Percentiles rank a stretch among this genome's conserved stretches.
Evolutionary conservation across 345 rosid species (phyloP).

Genomic region (Psidium guajava): DNA sequence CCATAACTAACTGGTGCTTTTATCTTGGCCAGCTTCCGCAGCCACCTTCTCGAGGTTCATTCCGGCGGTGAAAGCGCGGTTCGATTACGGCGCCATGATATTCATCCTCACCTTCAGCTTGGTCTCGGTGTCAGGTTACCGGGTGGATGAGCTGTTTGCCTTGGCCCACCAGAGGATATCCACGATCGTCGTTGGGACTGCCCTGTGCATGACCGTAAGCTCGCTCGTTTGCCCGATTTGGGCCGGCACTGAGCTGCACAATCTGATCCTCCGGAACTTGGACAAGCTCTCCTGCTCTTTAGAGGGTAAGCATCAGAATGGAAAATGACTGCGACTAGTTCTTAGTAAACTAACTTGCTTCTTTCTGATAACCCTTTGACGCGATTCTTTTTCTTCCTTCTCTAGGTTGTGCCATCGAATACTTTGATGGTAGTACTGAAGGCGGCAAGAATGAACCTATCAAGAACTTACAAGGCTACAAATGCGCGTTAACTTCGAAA

Average conservation of each 20-base stretch:
- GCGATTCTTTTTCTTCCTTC: not conserved
- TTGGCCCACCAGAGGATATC: slow-evolving; percentile 50
- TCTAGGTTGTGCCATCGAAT: slow-evolving; percentile 33
- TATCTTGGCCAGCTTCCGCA: slow-evolving; percentile 39
- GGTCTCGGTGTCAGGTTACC: slow-evolving; percentile 55
- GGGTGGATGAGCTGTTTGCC: slow-evolving; percentile 40
- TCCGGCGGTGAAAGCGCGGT: slow-evolving; percentile 54
- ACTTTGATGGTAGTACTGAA: slow-evolving; percentile 18
- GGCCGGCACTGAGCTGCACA: slow-evolving; percentile 77
- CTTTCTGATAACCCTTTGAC: not conserved
- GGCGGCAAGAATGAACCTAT: slow-evolving; percentile 18
- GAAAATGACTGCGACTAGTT: not conserved
- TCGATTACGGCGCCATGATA: slow-evolving; percentile 67
- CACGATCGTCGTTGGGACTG: slow-evolving; percentile 45
- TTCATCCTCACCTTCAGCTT: slow-evolving; percentile 76
- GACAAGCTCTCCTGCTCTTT: slow-evolving; percentile 52
- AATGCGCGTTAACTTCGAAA: slow-evolving; percentile 58
- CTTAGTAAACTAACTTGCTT: not conserved
- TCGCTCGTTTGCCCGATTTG: slow-evolving; percentile 57
- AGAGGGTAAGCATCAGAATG: slow-evolving; percentile 27
- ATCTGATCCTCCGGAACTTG: slow-evolving; percentile 32
- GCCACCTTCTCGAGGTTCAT: slow-evolving; percentile 73
- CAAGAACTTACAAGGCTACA: slow-evolving; percentile 39
- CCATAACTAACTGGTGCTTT: not conserved
- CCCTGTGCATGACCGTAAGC: slow-evolving; percentile 48